phyloP scores from a whole-genome alignment of 2,329 filamentous ascomycete genomes.

The Mollisiaceae sp. region DNA sequence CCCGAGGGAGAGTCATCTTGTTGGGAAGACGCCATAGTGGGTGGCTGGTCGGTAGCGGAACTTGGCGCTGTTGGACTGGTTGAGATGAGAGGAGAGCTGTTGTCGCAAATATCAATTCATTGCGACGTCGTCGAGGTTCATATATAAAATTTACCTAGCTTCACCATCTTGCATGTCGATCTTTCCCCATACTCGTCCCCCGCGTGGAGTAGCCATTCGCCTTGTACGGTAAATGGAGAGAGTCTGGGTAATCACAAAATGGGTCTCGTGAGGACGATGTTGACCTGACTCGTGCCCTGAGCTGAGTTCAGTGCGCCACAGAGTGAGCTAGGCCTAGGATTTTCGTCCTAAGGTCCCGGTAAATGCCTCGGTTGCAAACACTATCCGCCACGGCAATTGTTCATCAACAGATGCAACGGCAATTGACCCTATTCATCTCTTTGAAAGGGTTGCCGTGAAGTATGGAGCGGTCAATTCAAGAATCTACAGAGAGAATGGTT shows the following conservation, averaged over 20 bases:
- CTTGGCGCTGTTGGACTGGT: slow-evolving; percentile 2
- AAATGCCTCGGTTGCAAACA: slow-evolving; percentile 2
- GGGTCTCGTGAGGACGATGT: background rate
- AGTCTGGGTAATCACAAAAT: background rate
- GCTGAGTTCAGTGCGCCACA: background rate
- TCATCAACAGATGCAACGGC: background rate
- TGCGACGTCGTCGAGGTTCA: slow-evolving; percentile 7
- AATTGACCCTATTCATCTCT: background rate
- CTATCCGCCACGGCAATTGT: slow-evolving; percentile 1
- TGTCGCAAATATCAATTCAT: background rate
- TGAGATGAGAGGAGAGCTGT: slow-evolving; percentile 9
- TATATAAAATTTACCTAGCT: slow-evolving; percentile 18
- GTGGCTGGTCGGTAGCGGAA: background rate
- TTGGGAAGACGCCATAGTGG: slow-evolving; percentile 9
- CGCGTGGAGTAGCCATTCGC: slow-evolving; percentile 7
- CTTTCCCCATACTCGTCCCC: slow-evolving; percentile 18
- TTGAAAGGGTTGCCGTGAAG: background rate
- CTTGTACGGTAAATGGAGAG: background rate
- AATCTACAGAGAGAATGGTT: slow-evolving; percentile 18
- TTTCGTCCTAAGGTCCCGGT: background rate
- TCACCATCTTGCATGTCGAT: slow-evolving; percentile 11
- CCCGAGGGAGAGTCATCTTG: slow-evolving; percentile 6
- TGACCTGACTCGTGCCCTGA: no score
- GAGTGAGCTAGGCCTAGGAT: background rate
- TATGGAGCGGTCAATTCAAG: background rate